These are phyloP conservation scores for Globisporangium iwayamae DNA, from an alignment of 352 stramenopile genomes.

Conservation along the genomic window DNA sequence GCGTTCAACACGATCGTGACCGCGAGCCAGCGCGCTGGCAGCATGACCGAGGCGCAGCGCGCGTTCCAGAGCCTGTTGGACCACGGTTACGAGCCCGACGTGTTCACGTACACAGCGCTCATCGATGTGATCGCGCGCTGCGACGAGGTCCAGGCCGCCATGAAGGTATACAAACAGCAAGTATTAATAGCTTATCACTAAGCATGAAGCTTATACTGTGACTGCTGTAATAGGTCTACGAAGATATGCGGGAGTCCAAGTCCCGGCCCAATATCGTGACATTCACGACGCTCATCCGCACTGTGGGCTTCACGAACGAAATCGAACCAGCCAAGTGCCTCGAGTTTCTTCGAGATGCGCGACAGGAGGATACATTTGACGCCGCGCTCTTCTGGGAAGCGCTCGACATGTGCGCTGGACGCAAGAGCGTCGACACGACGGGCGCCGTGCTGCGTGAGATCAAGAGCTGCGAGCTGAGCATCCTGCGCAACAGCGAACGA, in stretches of 20 bases:
- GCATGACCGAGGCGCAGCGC: conserved; percentile 47
- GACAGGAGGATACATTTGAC: conserved; percentile 50
- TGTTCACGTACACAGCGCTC: conserved; percentile 82
- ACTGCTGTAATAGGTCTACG: conserved; percentile 31
- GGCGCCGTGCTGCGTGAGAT: conserved; percentile 36
- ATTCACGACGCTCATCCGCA: conserved; percentile 65
- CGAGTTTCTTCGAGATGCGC: conserved; percentile 43
- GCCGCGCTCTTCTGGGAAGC: conserved; percentile 60
- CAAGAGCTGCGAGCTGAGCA: conserved; percentile 23
- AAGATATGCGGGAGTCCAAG: conserved; percentile 55
- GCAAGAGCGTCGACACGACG: conserved; percentile 33
- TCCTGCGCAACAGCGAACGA: conserved; percentile 37
- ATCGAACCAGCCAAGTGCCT: conserved; percentile 37
- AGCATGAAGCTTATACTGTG: not conserved
- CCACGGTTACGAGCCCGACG: conserved; percentile 63
- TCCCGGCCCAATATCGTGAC: conserved; percentile 75
- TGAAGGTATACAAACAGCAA: conserved; percentile 21
- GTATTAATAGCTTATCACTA: not conserved
- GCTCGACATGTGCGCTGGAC: conserved; percentile 45
- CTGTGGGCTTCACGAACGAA: conserved; percentile 34
- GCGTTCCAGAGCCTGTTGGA: conserved; percentile 47
- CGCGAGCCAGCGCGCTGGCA: conserved; percentile 62
- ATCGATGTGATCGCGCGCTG: conserved; percentile 65
- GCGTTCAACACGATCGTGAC: conserved; percentile 79
- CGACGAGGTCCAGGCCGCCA: conserved; percentile 40